Conservation (phyloP, 2,329 filamentous ascomycete genomes). For the Pseudopyricularia javanii region DNA sequence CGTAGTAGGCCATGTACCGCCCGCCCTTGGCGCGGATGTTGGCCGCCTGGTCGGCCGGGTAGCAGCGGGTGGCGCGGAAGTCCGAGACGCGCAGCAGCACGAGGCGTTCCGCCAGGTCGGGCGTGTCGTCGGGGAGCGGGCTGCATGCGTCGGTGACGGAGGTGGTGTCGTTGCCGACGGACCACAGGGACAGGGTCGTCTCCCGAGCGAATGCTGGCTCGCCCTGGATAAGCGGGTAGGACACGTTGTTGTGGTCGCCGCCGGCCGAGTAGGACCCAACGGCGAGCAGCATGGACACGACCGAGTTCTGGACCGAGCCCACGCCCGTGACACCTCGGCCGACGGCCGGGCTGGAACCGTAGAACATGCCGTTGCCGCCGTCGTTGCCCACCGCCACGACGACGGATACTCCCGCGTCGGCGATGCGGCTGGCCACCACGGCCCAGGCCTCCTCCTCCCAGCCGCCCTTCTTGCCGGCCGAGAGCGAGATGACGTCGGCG, state of each 20-base stretch:
- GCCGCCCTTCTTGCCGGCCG: conserved; percentile 5
- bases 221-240: not conserved
- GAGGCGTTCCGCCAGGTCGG: not conserved
- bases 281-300: not conserved
- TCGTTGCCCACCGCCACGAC: conserved; percentile 27
- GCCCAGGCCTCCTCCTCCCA: conserved; percentile 21
- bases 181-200: not conserved
- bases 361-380: conserved; percentile 11
- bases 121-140: conserved; percentile 1
- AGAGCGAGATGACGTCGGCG: conserved; percentile 25
- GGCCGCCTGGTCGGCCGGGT: conserved; percentile 10
- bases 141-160: not conserved
- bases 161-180: not conserved
- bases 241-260: not conserved
- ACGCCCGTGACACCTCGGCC: not conserved
- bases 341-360: not conserved
- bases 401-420: conserved; percentile 23
- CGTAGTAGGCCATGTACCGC: conserved; percentile 19
- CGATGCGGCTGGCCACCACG: conserved; percentile 24
- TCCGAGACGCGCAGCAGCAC: conserved; percentile 1
- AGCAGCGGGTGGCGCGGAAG: conserved; percentile 2
- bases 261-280: not conserved
- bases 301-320: not conserved
- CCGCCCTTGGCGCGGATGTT: conserved; percentile 17
- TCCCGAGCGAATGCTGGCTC: not conserved